Evolutionary conservation across 1,284 basidiomycete species (phyloP).

Genomic region (Cryptococcus maquisensis): DNA sequence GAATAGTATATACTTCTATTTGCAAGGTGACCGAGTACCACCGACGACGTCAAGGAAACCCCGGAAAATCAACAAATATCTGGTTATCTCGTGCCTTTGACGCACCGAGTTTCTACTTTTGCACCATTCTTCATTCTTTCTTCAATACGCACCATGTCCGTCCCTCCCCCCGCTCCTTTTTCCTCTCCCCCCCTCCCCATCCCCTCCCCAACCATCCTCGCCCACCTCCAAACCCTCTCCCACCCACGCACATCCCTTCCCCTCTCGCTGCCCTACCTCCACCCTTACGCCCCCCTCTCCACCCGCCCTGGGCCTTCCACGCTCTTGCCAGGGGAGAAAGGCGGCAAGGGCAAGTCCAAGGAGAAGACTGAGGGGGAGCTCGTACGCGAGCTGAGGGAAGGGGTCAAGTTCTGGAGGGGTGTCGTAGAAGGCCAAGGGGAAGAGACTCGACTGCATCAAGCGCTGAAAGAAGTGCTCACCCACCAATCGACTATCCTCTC

Average conservation of each 20-base stretch:
- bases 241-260: constrained; percentile 15
- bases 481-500: constrained; percentile 31
- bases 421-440: constrained; percentile 6
- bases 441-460: constrained; percentile 20
- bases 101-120: neutral
- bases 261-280: constrained; percentile 21
- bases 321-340: constrained; percentile 11
- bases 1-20: too few relatives aligned
- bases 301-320: constrained; percentile 2
- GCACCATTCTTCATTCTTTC: neutral
- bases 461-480: constrained; percentile 34
- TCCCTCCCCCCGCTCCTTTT: neutral
- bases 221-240: constrained; percentile 21
- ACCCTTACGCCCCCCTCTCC: constrained; percentile 28
- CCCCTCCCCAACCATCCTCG: constrained; percentile 15
- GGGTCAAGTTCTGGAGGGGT: constrained; percentile 9
- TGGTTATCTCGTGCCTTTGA: neutral
- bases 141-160: neutral
- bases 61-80: too few relatives aligned
- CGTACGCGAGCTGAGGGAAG: constrained; percentile 6
- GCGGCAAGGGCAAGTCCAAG: constrained; percentile 18
- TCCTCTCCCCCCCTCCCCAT: neutral
- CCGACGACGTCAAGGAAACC: too few relatives aligned
- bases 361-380: neutral
- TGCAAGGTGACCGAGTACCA: too few relatives aligned